Percentiles rank a stretch among this genome's conserved stretches.
phyloP scores from a whole-genome alignment of 2,329 filamentous ascomycete genomes.

The Seiridium cupressi region DNA sequence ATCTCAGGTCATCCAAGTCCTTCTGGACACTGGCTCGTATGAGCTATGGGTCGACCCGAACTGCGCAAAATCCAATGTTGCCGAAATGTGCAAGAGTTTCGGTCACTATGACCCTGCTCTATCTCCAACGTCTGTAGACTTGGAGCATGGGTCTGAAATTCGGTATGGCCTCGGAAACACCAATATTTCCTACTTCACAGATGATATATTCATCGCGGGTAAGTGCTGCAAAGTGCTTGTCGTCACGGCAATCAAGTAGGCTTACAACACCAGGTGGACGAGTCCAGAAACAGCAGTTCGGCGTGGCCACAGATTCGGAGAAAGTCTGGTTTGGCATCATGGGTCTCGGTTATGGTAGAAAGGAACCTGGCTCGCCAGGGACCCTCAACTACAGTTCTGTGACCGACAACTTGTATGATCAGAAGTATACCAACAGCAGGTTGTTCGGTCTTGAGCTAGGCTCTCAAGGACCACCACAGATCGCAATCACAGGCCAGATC shows the following conservation, averaged over 20 bases:
- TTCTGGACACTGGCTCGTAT: slow-evolving; percentile 51
- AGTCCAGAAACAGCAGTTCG: slow-evolving; percentile 47
- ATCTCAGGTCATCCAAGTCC: slow-evolving; percentile 39
- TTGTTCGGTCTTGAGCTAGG: slow-evolving; percentile 51
- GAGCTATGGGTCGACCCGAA: slow-evolving; percentile 56
- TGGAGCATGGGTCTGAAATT: slow-evolving; percentile 31
- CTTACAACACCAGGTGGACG: slow-evolving; percentile 24
- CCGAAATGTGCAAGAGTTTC: slow-evolving; percentile 35
- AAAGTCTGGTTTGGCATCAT: slow-evolving; percentile 51
- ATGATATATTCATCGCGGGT: slow-evolving; percentile 45
- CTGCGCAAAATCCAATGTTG: slow-evolving; percentile 34
- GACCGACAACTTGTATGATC: slow-evolving; percentile 44
- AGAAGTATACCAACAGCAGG: slow-evolving; percentile 48
- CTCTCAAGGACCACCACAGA: slow-evolving; percentile 24
- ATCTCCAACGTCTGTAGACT: slow-evolving; percentile 39
- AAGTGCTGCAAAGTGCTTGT: slow-evolving; percentile 11
- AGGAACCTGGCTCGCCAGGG: slow-evolving; percentile 32
- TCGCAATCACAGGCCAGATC: slow-evolving; percentile 42
- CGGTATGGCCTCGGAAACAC: slow-evolving; percentile 37
- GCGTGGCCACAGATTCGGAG: slow-evolving; percentile 42
- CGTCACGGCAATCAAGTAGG: background rate
- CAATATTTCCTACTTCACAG: slow-evolving; percentile 43
- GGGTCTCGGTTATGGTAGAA: slow-evolving; percentile 43
- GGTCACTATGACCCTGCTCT: slow-evolving; percentile 42
- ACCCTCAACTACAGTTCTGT: slow-evolving; percentile 48